Conservation (phyloP, 495 filamentous ascomycete species). For the Astrocystis sublimbata region DNA sequence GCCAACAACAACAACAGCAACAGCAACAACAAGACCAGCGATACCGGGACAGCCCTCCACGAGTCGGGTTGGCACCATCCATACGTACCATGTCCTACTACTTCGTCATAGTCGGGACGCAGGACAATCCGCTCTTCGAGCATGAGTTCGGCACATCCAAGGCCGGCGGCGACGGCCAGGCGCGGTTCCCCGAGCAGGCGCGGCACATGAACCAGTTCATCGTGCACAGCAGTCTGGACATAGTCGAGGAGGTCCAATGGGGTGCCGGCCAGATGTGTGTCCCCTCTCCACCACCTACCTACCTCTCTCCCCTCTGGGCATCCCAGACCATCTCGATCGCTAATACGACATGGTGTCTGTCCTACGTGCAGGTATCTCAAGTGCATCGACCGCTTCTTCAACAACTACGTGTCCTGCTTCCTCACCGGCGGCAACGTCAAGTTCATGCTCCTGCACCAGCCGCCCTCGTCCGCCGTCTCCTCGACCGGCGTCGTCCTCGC, state of each 20-base stretch:
- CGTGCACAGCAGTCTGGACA: conserved; percentile 86
- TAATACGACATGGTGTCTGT: background rate
- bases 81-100: conserved; percentile 80
- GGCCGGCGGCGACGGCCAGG: conserved; percentile 85
- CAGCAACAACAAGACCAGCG: too few relatives aligned
- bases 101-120: conserved; percentile 91
- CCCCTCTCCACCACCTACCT: background rate
- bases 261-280: conserved; percentile 71
- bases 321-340: conserved; percentile 1
- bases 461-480: conserved; percentile 44
- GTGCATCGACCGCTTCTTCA: conserved; percentile 89
- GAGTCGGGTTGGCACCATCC: background rate
- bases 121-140: conserved; percentile 93
- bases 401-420: conserved; percentile 88
- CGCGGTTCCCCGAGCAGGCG: conserved; percentile 82
- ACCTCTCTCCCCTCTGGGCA: background rate
- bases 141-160: conserved; percentile 95
- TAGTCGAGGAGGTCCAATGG: conserved; percentile 96
- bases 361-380: conserved; percentile 77
- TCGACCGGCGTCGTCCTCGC: conserved; percentile 27
- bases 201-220: conserved; percentile 97
- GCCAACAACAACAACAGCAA: too few relatives aligned
- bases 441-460: conserved; percentile 88
- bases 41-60: background rate
- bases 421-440: conserved; percentile 79